Conservation (phyloP, 2,329 filamentous ascomycete genomes). For the Fusarium temperatum region DNA sequence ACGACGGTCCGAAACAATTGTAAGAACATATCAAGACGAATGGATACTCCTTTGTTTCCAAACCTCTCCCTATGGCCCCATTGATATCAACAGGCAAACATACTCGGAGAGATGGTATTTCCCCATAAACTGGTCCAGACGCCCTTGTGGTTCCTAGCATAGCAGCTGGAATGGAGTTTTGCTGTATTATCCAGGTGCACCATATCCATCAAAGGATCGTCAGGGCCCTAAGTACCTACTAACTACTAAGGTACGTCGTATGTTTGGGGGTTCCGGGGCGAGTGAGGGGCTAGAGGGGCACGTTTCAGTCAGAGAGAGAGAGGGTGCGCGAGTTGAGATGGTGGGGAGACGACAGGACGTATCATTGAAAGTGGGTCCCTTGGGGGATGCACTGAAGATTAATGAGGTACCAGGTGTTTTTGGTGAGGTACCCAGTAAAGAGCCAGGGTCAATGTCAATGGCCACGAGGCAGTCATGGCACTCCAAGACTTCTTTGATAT, state of each 20-base stretch:
- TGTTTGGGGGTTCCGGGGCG: slow-evolving; percentile 21
- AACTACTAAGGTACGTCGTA: too few species aligned
- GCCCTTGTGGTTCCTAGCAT: not conserved
- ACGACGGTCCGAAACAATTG: slow-evolving; percentile 7
- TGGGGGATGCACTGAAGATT: not conserved
- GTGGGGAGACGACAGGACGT: slow-evolving; percentile 20
- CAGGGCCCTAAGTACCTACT: slow-evolving; percentile 28
- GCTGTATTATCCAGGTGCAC: slow-evolving; percentile 23
- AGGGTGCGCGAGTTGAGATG: not conserved
- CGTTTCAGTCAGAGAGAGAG: slow-evolving; percentile 34
- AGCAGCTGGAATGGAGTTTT: not conserved
- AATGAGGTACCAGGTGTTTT: not conserved
- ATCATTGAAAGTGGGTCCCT: slow-evolving; percentile 22
- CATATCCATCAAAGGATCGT: slow-evolving; percentile 30
- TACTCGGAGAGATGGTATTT: not conserved
- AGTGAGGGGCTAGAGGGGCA: slow-evolving; percentile 20
- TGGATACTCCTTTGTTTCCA: not conserved
- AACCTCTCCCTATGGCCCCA: not conserved
- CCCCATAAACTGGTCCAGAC: not conserved
- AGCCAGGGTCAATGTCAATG: slow-evolving; percentile 4
- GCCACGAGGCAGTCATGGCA: slow-evolving; percentile 7
- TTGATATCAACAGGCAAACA: not conserved
- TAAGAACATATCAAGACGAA: not conserved
- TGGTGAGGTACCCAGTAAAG: not conserved
- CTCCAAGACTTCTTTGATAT: not conserved